A percentile compares a stretch with the other conserved stretches of the same genome.
Conservation (phyloP, 345 rosid species). For the Corchorus capsularis region DNA sequence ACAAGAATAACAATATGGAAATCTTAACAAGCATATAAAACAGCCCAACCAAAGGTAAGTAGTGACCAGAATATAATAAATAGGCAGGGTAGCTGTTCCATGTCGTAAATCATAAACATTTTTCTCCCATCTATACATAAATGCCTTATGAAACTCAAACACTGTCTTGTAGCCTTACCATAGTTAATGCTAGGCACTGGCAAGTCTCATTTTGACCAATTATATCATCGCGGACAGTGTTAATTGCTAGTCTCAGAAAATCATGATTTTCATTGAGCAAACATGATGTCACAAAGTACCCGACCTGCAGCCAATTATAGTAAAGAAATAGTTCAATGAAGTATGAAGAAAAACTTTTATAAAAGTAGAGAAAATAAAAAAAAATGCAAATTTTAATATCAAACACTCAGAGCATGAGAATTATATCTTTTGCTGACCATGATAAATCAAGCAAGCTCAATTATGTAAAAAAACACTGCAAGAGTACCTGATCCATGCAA, state of each 20-base stretch:
- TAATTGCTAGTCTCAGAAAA: conserved; percentile 93
- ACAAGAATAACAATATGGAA: not conserved
- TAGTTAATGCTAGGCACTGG: conserved; percentile 97
- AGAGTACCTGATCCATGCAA: not conserved
- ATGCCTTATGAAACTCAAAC: no score
- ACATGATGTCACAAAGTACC: conserved; percentile 88
- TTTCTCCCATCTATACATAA: no score
- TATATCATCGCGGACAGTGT: conserved; percentile 92
- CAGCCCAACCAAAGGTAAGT: not conserved
- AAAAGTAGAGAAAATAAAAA: not conserved
- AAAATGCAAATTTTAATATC: not conserved
- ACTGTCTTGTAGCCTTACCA: conserved; percentile 59
- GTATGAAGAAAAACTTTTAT: no score
- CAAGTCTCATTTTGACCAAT: conserved; percentile 98
- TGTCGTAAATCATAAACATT: no score
- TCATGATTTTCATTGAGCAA: conserved; percentile 98
- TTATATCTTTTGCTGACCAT: not conserved
- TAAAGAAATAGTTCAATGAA: conserved; percentile 18
- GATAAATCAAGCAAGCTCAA: not conserved
- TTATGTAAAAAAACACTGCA: no score
- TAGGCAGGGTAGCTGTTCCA: no score
- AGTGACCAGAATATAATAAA: not conserved
- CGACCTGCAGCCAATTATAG: conserved; percentile 71
- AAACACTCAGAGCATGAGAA: not conserved
- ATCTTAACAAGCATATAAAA: not conserved